Evolutionary conservation across 2,329 filamentous ascomycete species (phyloP).

Genomic region (Penicillium occitanis): DNA sequence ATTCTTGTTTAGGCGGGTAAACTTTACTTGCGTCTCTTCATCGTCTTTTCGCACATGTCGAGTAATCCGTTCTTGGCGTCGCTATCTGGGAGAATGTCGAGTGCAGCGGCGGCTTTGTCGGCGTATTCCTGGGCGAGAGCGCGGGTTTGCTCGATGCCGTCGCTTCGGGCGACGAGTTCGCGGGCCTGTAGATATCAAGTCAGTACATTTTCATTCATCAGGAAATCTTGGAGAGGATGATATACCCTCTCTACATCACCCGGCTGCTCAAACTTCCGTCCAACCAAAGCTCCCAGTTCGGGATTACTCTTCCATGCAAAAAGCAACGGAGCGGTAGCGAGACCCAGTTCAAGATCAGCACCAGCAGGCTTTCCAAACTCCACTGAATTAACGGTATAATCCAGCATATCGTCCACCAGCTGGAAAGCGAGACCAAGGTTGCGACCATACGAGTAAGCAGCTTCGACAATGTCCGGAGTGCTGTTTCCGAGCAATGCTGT

Average conservation of each 20-base stretch:
- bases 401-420: constrained; percentile 95
- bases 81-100: constrained; percentile 82
- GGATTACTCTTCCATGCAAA: constrained; percentile 93
- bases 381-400: constrained; percentile 82
- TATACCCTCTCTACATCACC: constrained; percentile 83
- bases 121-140: constrained; percentile 88
- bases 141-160: constrained; percentile 89
- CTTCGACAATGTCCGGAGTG: constrained; percentile 76
- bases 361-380: constrained; percentile 94
- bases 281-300: constrained; percentile 82
- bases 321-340: constrained; percentile 88
- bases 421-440: constrained; percentile 95
- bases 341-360: constrained; percentile 86
- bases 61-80: constrained; percentile 89
- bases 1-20: not conserved
- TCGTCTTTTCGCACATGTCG: constrained; percentile 91
- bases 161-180: constrained; percentile 75
- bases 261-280: constrained; percentile 79
- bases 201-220: not conserved
- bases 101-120: constrained; percentile 81
- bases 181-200: constrained; percentile 63
- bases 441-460: constrained; percentile 87
- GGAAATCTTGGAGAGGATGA: not conserved
- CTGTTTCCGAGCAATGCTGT: constrained; percentile 81
- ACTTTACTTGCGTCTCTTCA: constrained; percentile 76